These are phyloP conservation scores for Chaetothyriales sp. DNA, from an alignment of 2,329 filamentous ascomycete species.

Conservation along the genomic window DNA sequence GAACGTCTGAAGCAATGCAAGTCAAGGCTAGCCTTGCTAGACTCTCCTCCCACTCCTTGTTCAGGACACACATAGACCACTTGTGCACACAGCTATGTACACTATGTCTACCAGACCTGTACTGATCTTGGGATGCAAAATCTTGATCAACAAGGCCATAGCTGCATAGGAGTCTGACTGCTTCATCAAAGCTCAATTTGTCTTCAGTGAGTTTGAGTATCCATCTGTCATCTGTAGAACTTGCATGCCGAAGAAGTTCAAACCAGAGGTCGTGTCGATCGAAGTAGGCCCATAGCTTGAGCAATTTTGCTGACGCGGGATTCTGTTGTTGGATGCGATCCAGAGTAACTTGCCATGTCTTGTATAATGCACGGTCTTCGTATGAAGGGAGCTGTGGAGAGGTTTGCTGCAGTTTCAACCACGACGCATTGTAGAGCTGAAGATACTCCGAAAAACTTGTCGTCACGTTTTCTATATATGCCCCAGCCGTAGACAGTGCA, in stretches of 20 bases:
- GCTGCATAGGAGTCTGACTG: constrained; percentile 5
- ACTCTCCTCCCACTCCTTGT: constrained; percentile 2
- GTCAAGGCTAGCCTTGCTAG: constrained; percentile 1
- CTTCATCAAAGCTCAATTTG: constrained; percentile 5
- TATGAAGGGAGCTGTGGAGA: constrained; percentile 6
- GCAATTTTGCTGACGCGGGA: constrained; percentile 22
- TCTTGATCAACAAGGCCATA: constrained; percentile 8
- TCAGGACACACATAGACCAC: constrained; percentile 9
- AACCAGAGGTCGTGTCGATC: constrained; percentile 34
- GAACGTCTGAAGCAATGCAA: neutral
- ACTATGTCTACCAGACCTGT: constrained; percentile 3
- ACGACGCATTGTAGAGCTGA: constrained; percentile 27
- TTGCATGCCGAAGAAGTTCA: constrained; percentile 24
- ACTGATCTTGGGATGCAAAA: neutral
- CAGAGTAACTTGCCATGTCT: constrained; percentile 13
- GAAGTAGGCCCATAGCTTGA: constrained; percentile 33
- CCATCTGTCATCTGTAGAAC: constrained; percentile 15
- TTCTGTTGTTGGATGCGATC: constrained; percentile 5
- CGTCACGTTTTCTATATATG: constrained; percentile 24
- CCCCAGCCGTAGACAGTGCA: constrained; percentile 33
- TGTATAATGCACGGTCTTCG: constrained; percentile 11
- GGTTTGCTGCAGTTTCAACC: constrained; percentile 16
- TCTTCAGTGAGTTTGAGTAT: constrained; percentile 1
- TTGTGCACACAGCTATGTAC: constrained; percentile 13
- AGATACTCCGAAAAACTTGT: constrained; percentile 28